These are phyloP conservation scores for Sugiyamaella mastotermitis DNA, from an alignment of 805 yeast species.

Conservation along the genomic window DNA sequence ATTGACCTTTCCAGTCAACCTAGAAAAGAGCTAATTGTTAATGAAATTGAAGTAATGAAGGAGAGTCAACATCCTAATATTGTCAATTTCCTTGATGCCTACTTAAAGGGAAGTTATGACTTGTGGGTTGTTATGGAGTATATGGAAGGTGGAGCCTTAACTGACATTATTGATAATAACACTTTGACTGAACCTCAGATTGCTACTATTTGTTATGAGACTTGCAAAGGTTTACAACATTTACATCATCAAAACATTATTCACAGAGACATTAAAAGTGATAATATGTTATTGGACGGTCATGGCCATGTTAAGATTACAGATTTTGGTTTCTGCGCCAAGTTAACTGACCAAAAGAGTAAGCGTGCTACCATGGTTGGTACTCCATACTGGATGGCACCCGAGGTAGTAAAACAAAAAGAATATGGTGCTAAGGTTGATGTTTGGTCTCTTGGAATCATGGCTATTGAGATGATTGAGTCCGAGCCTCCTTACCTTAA, in stretches of 20 bases:
- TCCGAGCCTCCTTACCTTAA: conserved; percentile 98
- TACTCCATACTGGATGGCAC: conserved; percentile 99
- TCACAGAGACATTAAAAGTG: conserved; percentile 94
- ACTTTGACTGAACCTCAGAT: conserved; percentile 91
- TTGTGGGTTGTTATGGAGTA: conserved; percentile 98
- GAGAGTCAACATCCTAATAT: conserved; percentile 85
- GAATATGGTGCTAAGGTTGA: conserved; percentile 97
- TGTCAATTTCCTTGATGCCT: conserved; percentile 89
- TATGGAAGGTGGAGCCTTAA: conserved; percentile 97
- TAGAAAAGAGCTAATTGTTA: conserved; percentile 87
- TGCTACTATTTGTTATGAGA: conserved; percentile 90
- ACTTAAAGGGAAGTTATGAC: conserved; percentile 49
- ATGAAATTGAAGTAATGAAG: conserved; percentile 94
- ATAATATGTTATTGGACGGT: conserved; percentile 77
- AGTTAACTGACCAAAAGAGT: conserved; percentile 69
- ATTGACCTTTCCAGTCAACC: conserved; percentile 95
- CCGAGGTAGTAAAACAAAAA: conserved; percentile 91
- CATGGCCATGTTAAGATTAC: conserved; percentile 89
- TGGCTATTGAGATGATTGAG: conserved; percentile 98
- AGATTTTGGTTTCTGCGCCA: conserved; percentile 96
- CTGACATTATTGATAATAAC: conserved; percentile 89
- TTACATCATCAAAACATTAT: conserved; percentile 89
- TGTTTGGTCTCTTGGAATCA: conserved; percentile 96
- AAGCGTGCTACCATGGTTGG: conserved; percentile 99
- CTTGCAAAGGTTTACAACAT: conserved; percentile 77